phyloP scores from a whole-genome alignment of 805 yeast genomes.

The Saccharomycopsis schoenii region DNA sequence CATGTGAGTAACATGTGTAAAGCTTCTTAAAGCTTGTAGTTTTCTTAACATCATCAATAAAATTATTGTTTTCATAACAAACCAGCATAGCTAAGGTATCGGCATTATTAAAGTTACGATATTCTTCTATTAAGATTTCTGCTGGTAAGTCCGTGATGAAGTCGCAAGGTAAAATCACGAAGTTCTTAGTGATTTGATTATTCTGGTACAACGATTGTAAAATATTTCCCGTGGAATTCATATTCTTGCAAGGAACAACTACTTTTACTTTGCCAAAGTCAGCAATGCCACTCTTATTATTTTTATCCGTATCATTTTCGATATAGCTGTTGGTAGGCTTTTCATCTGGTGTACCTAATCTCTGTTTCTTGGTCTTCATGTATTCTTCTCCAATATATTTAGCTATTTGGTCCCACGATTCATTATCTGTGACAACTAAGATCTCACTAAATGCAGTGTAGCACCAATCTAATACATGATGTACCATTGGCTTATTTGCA shows the following conservation, averaged over 20 bases:
- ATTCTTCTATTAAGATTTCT: conserved; percentile 74
- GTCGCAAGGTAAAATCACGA: conserved; percentile 89
- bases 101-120: conserved; percentile 55
- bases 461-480: conserved; percentile 89
- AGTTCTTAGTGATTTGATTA: conserved; percentile 34
- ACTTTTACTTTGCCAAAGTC: conserved; percentile 28
- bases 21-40: conserved; percentile 33
- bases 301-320: conserved; percentile 20
- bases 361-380: conserved; percentile 24
- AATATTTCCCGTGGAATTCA: conserved; percentile 54
- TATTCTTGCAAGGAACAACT: conserved; percentile 32
- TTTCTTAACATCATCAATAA: conserved; percentile 68
- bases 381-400: conserved; percentile 38
- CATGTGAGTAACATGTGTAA: conserved; percentile 55
- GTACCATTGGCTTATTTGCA: conserved; percentile 82
- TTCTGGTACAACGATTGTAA: conserved; percentile 38
- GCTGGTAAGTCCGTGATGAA: conserved; percentile 90
- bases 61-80: conserved; percentile 66
- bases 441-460: conserved; percentile 69
- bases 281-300: neutral
- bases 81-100: conserved; percentile 64
- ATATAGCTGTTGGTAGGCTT: conserved; percentile 19
- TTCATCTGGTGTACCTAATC: conserved; percentile 24
- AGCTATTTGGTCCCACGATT: conserved; percentile 37
- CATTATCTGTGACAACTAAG: conserved; percentile 49